Percentiles rank a stretch among this genome's conserved stretches.
Evolutionary conservation across 441 rosid species (phyloP).

Genomic region (Isatis lusitanica): DNA sequence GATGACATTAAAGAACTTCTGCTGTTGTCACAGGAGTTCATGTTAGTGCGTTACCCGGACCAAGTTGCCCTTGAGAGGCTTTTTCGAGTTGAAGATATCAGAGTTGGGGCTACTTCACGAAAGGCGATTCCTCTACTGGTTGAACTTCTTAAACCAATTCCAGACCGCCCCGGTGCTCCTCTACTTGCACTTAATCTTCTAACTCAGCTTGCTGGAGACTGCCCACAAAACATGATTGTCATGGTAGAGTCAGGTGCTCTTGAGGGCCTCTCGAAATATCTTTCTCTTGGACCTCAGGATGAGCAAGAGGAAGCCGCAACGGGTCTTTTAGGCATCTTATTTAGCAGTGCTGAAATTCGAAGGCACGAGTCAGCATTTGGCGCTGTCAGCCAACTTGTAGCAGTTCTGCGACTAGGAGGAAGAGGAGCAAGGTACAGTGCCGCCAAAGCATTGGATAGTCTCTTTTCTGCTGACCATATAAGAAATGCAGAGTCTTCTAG

Average conservation of each 20-base stretch:
- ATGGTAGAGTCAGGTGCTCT: slow-evolving; percentile 99
- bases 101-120: slow-evolving; percentile 97
- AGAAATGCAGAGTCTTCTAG: slow-evolving; percentile 93
- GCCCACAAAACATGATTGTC: slow-evolving; percentile 83
- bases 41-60: slow-evolving; percentile 84
- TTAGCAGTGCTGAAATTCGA: slow-evolving; percentile 91
- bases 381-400: slow-evolving; percentile 96
- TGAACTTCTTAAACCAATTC: slow-evolving; percentile 98
- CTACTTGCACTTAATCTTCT: slow-evolving; percentile 87
- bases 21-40: slow-evolving; percentile 83
- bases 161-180: slow-evolving; percentile 99
- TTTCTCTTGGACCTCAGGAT: slow-evolving; percentile 98
- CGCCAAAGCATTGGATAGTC: slow-evolving; percentile 96
- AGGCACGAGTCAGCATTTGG: slow-evolving; percentile 98
- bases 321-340: slow-evolving; percentile 85
- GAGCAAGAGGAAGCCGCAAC: slow-evolving; percentile 99
- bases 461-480: slow-evolving; percentile 95
- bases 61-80: slow-evolving; percentile 98
- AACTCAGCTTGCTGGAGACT: slow-evolving; percentile 94
- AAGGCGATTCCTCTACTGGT: slow-evolving; percentile 98
- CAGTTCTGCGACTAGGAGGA: slow-evolving; percentile 97
- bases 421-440: slow-evolving; percentile 98
- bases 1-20: slow-evolving; percentile 84
- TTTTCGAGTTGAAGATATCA: slow-evolving; percentile 98
- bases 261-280: slow-evolving; percentile 95